phyloP scores from a whole-genome alignment of 2,329 filamentous ascomycete species.

The Thielaviopsis punctulata region DNA sequence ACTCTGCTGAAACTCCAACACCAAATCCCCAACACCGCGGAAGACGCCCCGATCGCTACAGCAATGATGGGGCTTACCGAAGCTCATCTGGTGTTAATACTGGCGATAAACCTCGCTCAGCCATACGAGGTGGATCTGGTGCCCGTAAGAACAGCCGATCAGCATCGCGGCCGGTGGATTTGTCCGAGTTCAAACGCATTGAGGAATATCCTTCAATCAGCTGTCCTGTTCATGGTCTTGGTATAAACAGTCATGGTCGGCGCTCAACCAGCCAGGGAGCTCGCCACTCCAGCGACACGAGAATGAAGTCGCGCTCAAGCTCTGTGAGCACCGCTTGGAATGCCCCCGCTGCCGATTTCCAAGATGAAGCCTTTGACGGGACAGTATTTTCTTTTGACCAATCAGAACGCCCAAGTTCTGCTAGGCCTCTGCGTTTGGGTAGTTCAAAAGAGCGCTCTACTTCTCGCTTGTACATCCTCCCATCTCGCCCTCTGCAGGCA shows the following conservation, averaged over 20 bases:
- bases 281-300: too few species aligned
- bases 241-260: neutral
- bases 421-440: too few species aligned
- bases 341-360: too few species aligned
- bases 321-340: neutral
- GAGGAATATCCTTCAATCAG: constrained; percentile 10
- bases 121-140: too few species aligned
- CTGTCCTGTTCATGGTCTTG: constrained; percentile 11
- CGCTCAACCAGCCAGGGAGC: neutral
- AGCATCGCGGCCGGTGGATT: neutral
- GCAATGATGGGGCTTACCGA: neutral
- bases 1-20: neutral
- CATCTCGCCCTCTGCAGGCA: neutral
- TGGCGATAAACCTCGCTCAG: neutral
- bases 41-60: neutral
- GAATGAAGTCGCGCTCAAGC: neutral
- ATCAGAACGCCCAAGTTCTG: too few species aligned
- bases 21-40: constrained; percentile 1
- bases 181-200: constrained; percentile 10
- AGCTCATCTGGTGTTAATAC: neutral
- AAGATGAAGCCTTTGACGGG: too few species aligned
- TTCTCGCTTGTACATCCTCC: too few species aligned
- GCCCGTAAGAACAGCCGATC: neutral
- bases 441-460: too few species aligned
- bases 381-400: too few species aligned